A percentile compares a stretch with the other conserved stretches of the same genome.
These are phyloP conservation scores for Arxiozyma heterogenica DNA, from an alignment of 1,139 yeast genomes.

Conservation along the genomic window DNA sequence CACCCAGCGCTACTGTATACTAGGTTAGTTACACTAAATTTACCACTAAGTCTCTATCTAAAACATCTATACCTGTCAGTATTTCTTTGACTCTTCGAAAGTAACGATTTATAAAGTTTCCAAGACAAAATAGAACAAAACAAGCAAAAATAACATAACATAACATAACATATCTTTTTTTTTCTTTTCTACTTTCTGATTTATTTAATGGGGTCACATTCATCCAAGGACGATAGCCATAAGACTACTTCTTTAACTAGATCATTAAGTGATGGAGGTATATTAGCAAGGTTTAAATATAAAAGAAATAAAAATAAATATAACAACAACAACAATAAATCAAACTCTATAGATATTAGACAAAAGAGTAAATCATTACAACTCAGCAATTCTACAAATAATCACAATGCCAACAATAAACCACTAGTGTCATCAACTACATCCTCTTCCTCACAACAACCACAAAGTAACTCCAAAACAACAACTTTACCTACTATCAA, in stretches of 20 bases:
- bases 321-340: background rate
- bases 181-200: background rate
- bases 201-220: background rate
- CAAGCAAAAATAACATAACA: background rate
- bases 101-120: too few species aligned
- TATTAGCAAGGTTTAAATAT: background rate
- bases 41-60: too few species aligned
- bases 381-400: background rate
- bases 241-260: background rate
- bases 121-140: too few species aligned
- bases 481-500: conserved; percentile 1
- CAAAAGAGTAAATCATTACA: background rate
- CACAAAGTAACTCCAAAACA: background rate
- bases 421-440: background rate
- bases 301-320: background rate
- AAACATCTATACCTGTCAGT: too few species aligned
- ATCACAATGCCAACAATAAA: background rate
- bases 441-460: background rate
- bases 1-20: too few species aligned
- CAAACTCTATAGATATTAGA: background rate
- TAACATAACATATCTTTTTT: too few species aligned
- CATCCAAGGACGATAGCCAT: background rate
- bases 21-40: too few species aligned
- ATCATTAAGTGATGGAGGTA: conserved; percentile 1
- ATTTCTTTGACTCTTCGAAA: too few species aligned